These are phyloP conservation scores for Cytidiella melzeri DNA, from an alignment of 768 basidiomycete genomes.

Conservation along the genomic window DNA sequence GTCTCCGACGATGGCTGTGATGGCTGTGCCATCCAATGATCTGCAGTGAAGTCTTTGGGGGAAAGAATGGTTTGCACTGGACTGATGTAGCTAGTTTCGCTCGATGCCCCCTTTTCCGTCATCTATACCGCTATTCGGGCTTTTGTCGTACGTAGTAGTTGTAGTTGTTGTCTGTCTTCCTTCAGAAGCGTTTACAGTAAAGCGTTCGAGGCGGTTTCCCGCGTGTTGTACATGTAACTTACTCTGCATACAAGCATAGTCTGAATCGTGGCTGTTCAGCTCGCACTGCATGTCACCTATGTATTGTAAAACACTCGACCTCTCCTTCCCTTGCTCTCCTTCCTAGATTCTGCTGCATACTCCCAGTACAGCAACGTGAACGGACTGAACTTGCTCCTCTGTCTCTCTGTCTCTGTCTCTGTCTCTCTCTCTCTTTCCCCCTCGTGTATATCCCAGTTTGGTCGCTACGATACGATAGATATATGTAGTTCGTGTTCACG, in stretches of 20 bases:
- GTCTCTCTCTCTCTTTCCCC: too few species aligned
- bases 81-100: too few species aligned
- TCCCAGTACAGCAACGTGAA: not conserved
- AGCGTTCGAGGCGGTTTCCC: not conserved
- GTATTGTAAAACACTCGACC: not conserved
- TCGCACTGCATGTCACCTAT: too few species aligned
- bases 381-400: not conserved
- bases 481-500: not conserved
- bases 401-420: not conserved
- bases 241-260: not conserved
- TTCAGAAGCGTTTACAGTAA: not conserved
- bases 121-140: too few species aligned
- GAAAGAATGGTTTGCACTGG: too few species aligned
- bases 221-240: not conserved
- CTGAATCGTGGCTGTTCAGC: too few species aligned
- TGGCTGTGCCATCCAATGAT: not conserved
- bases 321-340: not conserved
- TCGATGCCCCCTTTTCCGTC: too few species aligned
- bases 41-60: too few species aligned
- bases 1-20: not conserved
- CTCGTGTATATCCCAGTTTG: too few species aligned
- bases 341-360: not conserved
- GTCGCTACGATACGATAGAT: not conserved
- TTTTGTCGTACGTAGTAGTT: too few species aligned
- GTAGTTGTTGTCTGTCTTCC: too few species aligned